Conservation (phyloP, 1,284 basidiomycete species). For the Ceratobasidium sp. region DNA sequence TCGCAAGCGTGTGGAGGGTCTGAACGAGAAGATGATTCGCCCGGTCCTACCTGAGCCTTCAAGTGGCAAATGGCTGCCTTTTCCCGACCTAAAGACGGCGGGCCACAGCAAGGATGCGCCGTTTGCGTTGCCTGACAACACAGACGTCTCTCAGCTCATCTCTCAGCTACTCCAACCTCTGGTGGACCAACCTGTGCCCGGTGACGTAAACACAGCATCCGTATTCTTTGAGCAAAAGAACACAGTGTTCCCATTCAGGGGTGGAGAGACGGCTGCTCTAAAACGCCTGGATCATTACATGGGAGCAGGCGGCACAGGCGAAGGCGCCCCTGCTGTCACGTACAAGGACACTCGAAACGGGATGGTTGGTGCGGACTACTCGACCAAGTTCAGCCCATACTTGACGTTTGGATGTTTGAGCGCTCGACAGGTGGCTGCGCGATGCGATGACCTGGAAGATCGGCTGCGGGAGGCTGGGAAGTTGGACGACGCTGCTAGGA, state of each 20-base stretch:
- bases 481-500: constrained; percentile 54
- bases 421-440: constrained; percentile 56
- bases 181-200: background rate
- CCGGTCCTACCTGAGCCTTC: constrained; percentile 34
- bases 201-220: background rate
- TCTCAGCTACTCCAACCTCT: constrained; percentile 26
- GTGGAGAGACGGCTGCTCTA: constrained; percentile 57
- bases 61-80: constrained; percentile 11
- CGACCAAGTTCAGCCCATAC: constrained; percentile 64
- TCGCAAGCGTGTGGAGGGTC: constrained; percentile 57
- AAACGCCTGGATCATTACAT: constrained; percentile 56
- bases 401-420: constrained; percentile 61
- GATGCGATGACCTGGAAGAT: constrained; percentile 48
- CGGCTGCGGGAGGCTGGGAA: constrained; percentile 44
- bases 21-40: constrained; percentile 51
- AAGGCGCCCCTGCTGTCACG: constrained; percentile 48
- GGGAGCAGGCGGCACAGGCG: constrained; percentile 45
- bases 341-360: constrained; percentile 68
- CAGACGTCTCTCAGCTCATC: background rate
- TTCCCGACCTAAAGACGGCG: constrained; percentile 1
- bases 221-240: constrained; percentile 43
- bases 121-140: constrained; percentile 1
- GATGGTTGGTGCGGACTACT: constrained; percentile 62
- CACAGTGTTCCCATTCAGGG: constrained; percentile 58
- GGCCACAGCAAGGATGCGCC: background rate